Base-by-base conservation (phyloP, 495 filamentous ascomycete genomes). In the Sordaria brevicollis region DNA sequence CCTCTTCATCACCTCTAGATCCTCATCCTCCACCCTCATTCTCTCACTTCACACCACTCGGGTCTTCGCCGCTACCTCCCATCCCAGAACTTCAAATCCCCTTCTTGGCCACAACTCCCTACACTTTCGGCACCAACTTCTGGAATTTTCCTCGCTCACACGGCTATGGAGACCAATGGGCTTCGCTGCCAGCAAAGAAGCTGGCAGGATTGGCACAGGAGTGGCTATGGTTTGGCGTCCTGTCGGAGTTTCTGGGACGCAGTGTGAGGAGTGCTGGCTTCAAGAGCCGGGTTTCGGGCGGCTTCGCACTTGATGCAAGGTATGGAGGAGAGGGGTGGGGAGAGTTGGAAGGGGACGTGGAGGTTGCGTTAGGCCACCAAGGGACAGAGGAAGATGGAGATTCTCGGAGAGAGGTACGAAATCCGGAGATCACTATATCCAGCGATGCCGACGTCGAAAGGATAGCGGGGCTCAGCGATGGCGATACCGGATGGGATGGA, bases 191-290 rank as follows among this genome's bases (percentile, higher is more conserved):
- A 35, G 72, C 71, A 4, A 67, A 66, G n/a, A 69, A 69, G 5
- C 67, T 76, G 19, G 74, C 74, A 1, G 71, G 72, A 11, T 70
- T 76, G 15, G 72, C 71, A 8, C 74, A 76, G 68, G 74, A 71
- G 31, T 76, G 74, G 74, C 73, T 76, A 2, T 76, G 72, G 71
- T 76, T 76, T 41, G 74, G 71, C 19, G 70, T 71, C 39, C 66
- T 76, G 35, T 72, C 74, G 35, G 74, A 76, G 69, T 76, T 76
- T n/a, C 67, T 74, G 10, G 74, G 74, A 11, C 19, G 43, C 10
- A 54, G 43, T 54, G 43, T 54, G 4, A 25, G 43, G 43, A 54
- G 43, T 54, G 43, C 9, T 9, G 43, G 13, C 5, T 54, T 54
- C 1, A 54, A 19, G 43, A 54, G 43, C 10, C 10, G 7, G 39